phyloP scores from a whole-genome alignment of 345 rosid genomes.

The Kernera saxatilis region DNA sequence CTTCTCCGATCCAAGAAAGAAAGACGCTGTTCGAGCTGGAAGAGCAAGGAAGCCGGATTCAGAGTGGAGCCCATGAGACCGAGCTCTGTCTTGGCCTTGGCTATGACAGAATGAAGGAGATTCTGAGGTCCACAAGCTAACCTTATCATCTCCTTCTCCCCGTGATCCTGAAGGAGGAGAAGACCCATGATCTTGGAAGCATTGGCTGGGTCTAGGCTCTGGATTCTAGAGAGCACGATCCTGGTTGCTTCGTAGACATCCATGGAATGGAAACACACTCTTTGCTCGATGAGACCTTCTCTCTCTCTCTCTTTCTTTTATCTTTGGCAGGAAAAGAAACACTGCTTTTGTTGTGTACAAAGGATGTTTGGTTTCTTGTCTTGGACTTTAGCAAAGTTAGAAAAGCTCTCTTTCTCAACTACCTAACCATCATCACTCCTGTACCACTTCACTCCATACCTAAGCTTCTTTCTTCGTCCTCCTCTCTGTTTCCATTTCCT shows the following conservation, averaged over 20 bases:
- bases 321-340: conserved; percentile 7
- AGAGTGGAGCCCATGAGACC: conserved; percentile 31
- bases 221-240: conserved; percentile 62
- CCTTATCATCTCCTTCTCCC: conserved; percentile 77
- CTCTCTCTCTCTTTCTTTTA: background rate
- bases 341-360: background rate
- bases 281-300: background rate
- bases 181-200: conserved; percentile 83
- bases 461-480: no score
- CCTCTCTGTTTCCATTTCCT: no score
- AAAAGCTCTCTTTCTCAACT: no score
- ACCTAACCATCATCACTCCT: no score
- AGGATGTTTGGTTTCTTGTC: conserved; percentile 4
- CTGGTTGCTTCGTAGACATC: conserved; percentile 80
- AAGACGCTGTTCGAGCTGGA: no score
- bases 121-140: conserved; percentile 70
- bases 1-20: no score
- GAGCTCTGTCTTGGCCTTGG: conserved; percentile 55
- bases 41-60: no score
- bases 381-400: no score
- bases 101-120: conserved; percentile 50
- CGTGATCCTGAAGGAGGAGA: conserved; percentile 68
- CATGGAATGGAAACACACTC: conserved; percentile 44
- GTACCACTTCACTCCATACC: no score
- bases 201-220: conserved; percentile 60